Conservation (phyloP, 2,329 filamentous ascomycete species). For the Diaporthe ampelina region DNA sequence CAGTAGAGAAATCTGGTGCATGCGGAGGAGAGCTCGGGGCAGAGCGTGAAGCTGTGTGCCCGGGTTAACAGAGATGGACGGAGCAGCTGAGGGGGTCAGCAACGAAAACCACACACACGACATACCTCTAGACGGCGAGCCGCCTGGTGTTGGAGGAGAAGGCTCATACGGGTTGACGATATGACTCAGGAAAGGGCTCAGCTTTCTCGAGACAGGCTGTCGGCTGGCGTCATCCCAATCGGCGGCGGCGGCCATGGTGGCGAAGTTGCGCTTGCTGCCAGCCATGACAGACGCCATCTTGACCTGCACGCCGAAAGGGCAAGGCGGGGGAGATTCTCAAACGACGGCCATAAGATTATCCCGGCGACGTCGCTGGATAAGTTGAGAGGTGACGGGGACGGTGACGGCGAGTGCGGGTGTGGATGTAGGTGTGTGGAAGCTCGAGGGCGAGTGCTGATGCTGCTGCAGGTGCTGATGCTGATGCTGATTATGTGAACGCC, state of each 20-base stretch:
- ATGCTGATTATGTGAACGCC: no score
- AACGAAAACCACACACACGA: background rate
- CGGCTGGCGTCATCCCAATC: constrained; percentile 36
- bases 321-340: background rate
- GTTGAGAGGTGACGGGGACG: background rate
- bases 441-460: background rate
- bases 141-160: constrained; percentile 22
- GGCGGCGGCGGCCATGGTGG: constrained; percentile 43
- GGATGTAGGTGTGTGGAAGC: background rate
- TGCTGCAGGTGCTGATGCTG: background rate
- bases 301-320: constrained; percentile 16
- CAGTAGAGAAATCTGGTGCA: constrained; percentile 41
- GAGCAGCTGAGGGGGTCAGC: background rate
- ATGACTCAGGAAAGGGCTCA: constrained; percentile 28
- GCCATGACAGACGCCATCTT: constrained; percentile 43
- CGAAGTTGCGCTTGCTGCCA: constrained; percentile 47
- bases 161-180: background rate
- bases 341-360: constrained; percentile 9
- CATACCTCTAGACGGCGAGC: constrained; percentile 38
- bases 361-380: background rate
- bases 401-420: background rate
- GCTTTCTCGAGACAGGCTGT: constrained; percentile 6
- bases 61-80: background rate
- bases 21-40: constrained; percentile 41
- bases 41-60: constrained; percentile 41